Evolutionary conservation across 805 yeast species (phyloP).

Genomic region (Hanseniaspora occidentalis): DNA sequence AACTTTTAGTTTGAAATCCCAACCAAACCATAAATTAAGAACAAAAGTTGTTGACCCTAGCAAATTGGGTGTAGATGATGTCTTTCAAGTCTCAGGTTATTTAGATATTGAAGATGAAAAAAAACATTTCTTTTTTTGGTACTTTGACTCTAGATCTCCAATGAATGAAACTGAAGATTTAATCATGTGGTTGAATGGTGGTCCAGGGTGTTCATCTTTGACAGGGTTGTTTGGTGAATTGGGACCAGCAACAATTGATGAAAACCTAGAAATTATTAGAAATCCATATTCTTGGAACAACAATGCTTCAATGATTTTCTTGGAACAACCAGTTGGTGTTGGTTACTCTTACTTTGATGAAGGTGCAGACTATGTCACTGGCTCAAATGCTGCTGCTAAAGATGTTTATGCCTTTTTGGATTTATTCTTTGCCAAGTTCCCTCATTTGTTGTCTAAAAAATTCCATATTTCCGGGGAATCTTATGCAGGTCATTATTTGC

Average conservation of each 20-base stretch:
- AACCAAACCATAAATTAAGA: not conserved
- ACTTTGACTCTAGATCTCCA: slow-evolving; percentile 63
- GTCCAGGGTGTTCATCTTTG: slow-evolving; percentile 87
- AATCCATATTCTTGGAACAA: slow-evolving; percentile 78
- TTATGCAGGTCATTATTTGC: slow-evolving; percentile 76
- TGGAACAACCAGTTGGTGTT: slow-evolving; percentile 25
- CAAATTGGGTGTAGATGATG: slow-evolving; percentile 17
- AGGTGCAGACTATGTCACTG: slow-evolving; percentile 33
- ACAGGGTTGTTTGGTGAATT: slow-evolving; percentile 80
- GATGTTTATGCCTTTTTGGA: slow-evolving; percentile 80
- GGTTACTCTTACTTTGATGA: slow-evolving; percentile 23
- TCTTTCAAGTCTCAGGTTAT: slow-evolving; percentile 74
- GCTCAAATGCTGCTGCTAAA: slow-evolving; percentile 71
- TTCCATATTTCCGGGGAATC: slow-evolving; percentile 82
- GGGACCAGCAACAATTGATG: slow-evolving; percentile 63
- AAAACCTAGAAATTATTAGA: slow-evolving; percentile 46
- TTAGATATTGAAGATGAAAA: slow-evolving; percentile 55
- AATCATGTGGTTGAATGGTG: slow-evolving; percentile 91
- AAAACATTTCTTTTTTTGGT: slow-evolving; percentile 88
- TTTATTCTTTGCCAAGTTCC: slow-evolving; percentile 74
- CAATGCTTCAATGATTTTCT: slow-evolving; percentile 74
- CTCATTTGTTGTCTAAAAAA: slow-evolving; percentile 38
- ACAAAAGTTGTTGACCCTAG: not conserved
- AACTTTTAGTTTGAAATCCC: not conserved
- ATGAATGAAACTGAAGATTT: slow-evolving; percentile 52